Conservation (phyloP, 163 green algal species). For the Smithsoniella earleae region DNA sequence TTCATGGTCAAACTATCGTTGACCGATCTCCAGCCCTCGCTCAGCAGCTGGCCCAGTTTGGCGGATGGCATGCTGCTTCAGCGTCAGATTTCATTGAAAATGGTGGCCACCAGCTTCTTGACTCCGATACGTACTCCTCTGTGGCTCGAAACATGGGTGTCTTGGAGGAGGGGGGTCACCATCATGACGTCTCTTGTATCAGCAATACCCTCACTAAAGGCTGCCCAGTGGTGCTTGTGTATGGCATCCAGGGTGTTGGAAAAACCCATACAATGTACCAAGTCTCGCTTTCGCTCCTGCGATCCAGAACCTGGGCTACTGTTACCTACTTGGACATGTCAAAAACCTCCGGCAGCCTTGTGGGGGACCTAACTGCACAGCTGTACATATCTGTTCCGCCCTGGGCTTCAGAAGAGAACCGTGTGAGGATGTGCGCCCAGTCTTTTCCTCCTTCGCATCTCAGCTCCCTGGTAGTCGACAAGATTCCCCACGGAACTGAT, state of each 20-base stretch:
- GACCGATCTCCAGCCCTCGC: too few relatives aligned
- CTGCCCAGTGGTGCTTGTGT: not conserved
- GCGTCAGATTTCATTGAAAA: too few relatives aligned
- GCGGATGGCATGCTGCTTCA: too few relatives aligned
- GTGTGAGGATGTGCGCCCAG: not conserved
- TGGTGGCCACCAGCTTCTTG: too few relatives aligned
- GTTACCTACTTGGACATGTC: not conserved
- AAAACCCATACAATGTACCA: conserved; percentile 27
- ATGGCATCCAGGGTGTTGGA: not conserved
- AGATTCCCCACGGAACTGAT: not conserved
- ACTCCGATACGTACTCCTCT: too few relatives aligned
- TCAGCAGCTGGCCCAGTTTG: too few relatives aligned
- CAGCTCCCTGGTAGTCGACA: not conserved
- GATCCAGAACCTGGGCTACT: not conserved
- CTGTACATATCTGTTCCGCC: conserved; percentile 5
- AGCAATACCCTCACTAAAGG: not conserved
- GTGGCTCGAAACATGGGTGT: not conserved
- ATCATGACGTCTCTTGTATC: not conserved
- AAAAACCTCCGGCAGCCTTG: not conserved
- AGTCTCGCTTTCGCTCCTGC: not conserved
- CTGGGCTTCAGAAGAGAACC: not conserved
- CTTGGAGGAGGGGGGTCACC: not conserved
- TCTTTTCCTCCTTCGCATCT: not conserved
- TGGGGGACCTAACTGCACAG: not conserved
- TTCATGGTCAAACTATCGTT: too few relatives aligned